Evolutionary conservation across 2,329 filamentous ascomycete species (phyloP), one percentile per base, ranked within the genome.

Genomic region (Alternaria sp.): DNA sequence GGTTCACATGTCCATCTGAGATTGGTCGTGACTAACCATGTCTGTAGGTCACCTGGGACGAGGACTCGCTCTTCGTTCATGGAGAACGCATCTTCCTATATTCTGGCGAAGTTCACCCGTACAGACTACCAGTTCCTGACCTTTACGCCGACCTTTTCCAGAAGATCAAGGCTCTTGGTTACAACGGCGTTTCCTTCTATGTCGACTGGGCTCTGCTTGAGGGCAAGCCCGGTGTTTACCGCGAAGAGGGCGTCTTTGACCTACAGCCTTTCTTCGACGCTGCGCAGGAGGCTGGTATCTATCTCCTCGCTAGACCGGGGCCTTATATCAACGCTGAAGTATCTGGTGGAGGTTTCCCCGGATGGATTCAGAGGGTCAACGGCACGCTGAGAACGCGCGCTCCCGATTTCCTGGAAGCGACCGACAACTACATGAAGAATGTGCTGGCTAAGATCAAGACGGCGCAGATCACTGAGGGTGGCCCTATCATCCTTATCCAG

Each of bases 311-410:
- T 27, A 66, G 74, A 16, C 89, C 89, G 0, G 89, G 90, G 0
- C 90, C 90, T 0, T 93, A 93, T 52, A 92, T 94, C 80, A 93
- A 94, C 71, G 92, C 91, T 1, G 92, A 95, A 75, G 86, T 83
- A 0, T 88, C 86, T 6, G 92, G 91, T 0, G 92, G 92, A 55
- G 92, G 92, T 0, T 94, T 92, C 62, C 92, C 92, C 0, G 92
- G 92, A 1, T 95, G 92, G 92, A 75, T 94, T 14, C 88, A 91
- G 73, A 84, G 90, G 12, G 80, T 90, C n/a, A 85, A 86, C 50
- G 91, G 86, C 0, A 84, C 82, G 0, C 78, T 93, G 54, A 84
- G 92, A 60, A 92, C 90, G 0, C 81, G 82, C 49, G 86, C 87
- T 25, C 79, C 84, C 0, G 86, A 84, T 4, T 94, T 86, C 65